phyloP scores from a whole-genome alignment of 1,284 basidiomycete genomes.

The Neotropicomus parvogracilis region DNA sequence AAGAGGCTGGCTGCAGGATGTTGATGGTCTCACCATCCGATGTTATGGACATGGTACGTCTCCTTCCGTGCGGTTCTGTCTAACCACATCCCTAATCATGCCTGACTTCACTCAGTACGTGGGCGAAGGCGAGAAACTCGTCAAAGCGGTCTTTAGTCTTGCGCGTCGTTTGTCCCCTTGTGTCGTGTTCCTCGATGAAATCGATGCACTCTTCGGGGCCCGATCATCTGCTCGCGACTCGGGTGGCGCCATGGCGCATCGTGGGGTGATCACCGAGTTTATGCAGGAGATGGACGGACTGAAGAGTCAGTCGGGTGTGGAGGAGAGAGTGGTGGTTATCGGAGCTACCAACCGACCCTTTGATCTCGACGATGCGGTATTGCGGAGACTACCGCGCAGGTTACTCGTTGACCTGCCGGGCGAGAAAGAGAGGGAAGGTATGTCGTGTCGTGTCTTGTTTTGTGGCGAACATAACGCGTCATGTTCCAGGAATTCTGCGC shows the following conservation, averaged over 20 bases:
- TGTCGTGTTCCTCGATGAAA: constrained; percentile 94
- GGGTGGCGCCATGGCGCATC: constrained; percentile 80
- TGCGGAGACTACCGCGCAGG: constrained; percentile 79
- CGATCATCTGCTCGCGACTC: constrained; percentile 78
- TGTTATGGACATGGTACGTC: constrained; percentile 81
- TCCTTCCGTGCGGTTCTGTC: neutral
- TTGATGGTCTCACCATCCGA: constrained; percentile 80
- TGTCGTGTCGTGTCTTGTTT: constrained; percentile 19
- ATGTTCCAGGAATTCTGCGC: constrained; percentile 69
- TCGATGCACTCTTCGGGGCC: constrained; percentile 91
- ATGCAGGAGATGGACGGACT: constrained; percentile 99
- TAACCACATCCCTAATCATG: constrained; percentile 3
- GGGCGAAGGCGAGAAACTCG: constrained; percentile 93
- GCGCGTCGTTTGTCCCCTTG: constrained; percentile 87
- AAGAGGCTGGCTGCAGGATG: constrained; percentile 89
- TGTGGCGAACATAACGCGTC: constrained; percentile 7
- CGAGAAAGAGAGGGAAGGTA: constrained; percentile 76
- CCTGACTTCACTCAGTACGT: constrained; percentile 62
- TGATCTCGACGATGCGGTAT: constrained; percentile 81
- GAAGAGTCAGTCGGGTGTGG: constrained; percentile 59
- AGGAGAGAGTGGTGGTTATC: constrained; percentile 86
- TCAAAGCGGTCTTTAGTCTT: constrained; percentile 86
- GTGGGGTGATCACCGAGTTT: constrained; percentile 86
- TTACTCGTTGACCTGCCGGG: constrained; percentile 84
- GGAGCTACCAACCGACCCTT: constrained; percentile 92